These are phyloP conservation scores for Suhomyces bolitotheri DNA, from an alignment of 1,139 yeast genomes.

Conservation along the genomic window DNA sequence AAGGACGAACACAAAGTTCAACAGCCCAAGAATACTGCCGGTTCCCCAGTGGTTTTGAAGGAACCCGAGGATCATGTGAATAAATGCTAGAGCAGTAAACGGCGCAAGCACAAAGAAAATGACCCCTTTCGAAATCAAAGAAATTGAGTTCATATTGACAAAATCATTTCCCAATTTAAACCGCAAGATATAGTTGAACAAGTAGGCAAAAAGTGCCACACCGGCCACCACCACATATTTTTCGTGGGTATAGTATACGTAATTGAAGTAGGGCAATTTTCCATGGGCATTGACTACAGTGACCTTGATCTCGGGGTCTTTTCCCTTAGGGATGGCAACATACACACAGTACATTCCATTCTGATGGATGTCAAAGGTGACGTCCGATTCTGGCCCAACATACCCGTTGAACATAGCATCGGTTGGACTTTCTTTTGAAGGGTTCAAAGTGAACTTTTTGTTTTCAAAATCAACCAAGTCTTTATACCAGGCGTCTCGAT, in stretches of 20 bases:
- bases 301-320: constrained; percentile 21
- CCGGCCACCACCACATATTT: constrained; percentile 21
- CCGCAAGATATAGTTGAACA: constrained; percentile 31
- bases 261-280: constrained; percentile 23
- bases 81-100: constrained; percentile 14
- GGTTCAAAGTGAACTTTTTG: constrained; percentile 7
- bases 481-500: constrained; percentile 12
- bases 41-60: constrained; percentile 22
- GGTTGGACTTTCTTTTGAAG: constrained; percentile 3
- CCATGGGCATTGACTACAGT: constrained; percentile 30
- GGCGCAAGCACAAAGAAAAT: constrained; percentile 35
- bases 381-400: constrained; percentile 12
- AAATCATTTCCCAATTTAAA: constrained; percentile 33
- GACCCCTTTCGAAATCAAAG: constrained; percentile 35
- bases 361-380: constrained; percentile 20
- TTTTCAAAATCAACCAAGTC: constrained; percentile 15
- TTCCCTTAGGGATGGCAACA: constrained; percentile 26
- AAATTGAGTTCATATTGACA: constrained; percentile 32
- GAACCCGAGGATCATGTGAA: constrained; percentile 17
- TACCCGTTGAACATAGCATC: constrained; percentile 13
- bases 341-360: constrained; percentile 40
- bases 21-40: constrained; percentile 20
- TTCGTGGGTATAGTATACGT: constrained; percentile 23
- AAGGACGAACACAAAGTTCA: constrained; percentile 13
- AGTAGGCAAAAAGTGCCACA: constrained; percentile 20